Conservation (phyloP, 2,329 filamentous ascomycete species). For the Exophiala sp. region DNA sequence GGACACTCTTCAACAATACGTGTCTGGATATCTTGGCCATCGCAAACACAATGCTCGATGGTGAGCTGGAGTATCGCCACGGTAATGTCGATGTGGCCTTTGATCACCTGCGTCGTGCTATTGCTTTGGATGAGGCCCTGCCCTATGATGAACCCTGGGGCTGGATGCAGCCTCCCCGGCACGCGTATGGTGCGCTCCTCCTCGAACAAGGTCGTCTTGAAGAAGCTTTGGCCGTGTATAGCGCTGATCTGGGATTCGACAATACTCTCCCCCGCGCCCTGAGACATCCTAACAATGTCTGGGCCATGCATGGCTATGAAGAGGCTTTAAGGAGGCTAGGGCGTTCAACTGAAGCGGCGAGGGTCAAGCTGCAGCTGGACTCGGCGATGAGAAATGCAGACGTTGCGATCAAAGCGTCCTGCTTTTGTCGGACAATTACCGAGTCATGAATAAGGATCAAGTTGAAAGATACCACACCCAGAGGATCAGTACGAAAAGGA, state of each 20-base stretch:
- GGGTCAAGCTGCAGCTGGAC: slow-evolving; percentile 48
- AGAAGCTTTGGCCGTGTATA: slow-evolving; percentile 54
- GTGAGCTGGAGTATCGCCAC: slow-evolving; percentile 65
- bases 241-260: slow-evolving; percentile 56
- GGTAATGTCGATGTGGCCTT: slow-evolving; percentile 57
- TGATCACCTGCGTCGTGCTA: slow-evolving; percentile 51
- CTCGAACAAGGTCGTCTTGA: slow-evolving; percentile 59
- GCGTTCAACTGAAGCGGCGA: slow-evolving; percentile 42
- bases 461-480: neutral
- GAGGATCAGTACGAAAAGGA: too few relatives aligned
- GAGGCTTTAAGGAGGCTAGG: slow-evolving; percentile 60
- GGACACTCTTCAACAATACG: slow-evolving; percentile 64
- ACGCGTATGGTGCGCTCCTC: slow-evolving; percentile 64
- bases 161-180: slow-evolving; percentile 70
- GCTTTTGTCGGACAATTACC: slow-evolving; percentile 46
- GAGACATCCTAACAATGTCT: slow-evolving; percentile 67
- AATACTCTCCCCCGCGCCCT: slow-evolving; percentile 57
- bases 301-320: slow-evolving; percentile 66
- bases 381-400: slow-evolving; percentile 53
- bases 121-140: slow-evolving; percentile 56
- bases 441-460: too few relatives aligned
- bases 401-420: slow-evolving; percentile 53
- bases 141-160: slow-evolving; percentile 71
- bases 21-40: slow-evolving; percentile 59
- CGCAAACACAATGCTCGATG: slow-evolving; percentile 60